Evolutionary conservation across 805 yeast species (phyloP), one percentile per base, ranked within the genome.

Genomic region (Candida michaelii): DNA sequence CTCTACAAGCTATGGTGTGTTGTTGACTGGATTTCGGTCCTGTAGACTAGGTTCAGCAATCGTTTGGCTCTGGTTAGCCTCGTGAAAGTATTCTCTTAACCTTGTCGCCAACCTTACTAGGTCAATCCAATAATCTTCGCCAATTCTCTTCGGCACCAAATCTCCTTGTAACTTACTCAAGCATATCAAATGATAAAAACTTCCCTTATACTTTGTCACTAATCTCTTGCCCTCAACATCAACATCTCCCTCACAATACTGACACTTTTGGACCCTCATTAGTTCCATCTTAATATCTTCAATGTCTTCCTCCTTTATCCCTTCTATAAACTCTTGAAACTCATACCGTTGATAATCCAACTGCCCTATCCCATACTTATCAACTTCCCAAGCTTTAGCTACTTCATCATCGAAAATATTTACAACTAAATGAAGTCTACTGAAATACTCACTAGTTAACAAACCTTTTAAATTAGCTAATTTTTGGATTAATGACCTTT

Each of bases 381-480:
- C 69, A 10, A 36, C 25, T 8, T 53, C 27, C 79, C 78, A 75
- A 4, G 45, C 45, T 6, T 59, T 48, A 40, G 57, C 58, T 1
- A 59, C 51, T 1, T 51, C 50, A 4, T 52, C 48, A 38, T 63
- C 53, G 46, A 82, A 80, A 19, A 82, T 58, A 2, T 68, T 67
- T 0, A 82, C 68, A 21, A 60, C 60, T 33, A 83, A 57, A 21
- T 69, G 66, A 69, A 79, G 62, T 6, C 64, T 52, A 1, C 51
- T 48, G 53, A 82, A 83, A 30, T 71, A 76, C 2, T 52, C 52
- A 9, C 76, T 57, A 2, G 54, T 52, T 4, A 81, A 27, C 12
- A 83, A 54, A 23, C 74, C 53, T 33, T 77, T 62, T 5, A 74
- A 56, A 47, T 74, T 67, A 0, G 74, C 85, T 10, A 82, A 39